These are phyloP conservation scores for Cyclaneusma minus DNA, from an alignment of 2,329 filamentous ascomycete species.

Conservation along the genomic window DNA sequence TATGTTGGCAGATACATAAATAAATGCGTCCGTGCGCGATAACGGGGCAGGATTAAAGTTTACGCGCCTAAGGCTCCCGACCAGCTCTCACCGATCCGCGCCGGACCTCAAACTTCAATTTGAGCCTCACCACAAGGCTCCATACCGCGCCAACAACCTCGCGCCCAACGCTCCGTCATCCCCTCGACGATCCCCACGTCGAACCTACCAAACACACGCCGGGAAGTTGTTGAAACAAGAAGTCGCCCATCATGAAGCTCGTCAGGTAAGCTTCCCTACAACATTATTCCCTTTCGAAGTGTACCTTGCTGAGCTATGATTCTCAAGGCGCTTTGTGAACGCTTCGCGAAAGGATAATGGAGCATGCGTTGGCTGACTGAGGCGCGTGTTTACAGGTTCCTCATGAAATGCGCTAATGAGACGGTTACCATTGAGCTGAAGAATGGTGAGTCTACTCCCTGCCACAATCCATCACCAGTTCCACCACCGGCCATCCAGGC, in stretches of 20 bases:
- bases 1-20: too few species aligned
- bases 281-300: constrained; percentile 11
- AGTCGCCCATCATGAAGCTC: constrained; percentile 71
- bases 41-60: too few species aligned
- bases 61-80: too few species aligned
- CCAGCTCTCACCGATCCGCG: too few species aligned
- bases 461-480: neutral
- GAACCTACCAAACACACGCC: too few species aligned
- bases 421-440: constrained; percentile 97
- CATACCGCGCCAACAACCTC: too few species aligned
- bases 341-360: constrained; percentile 4
- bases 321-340: constrained; percentile 21
- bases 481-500: neutral
- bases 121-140: too few species aligned
- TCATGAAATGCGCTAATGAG: constrained; percentile 99
- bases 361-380: constrained; percentile 12
- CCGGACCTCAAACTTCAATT: too few species aligned
- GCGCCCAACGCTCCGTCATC: too few species aligned
- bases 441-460: constrained; percentile 50
- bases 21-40: too few species aligned
- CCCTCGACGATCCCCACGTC: too few species aligned
- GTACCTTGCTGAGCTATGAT: constrained; percentile 29
- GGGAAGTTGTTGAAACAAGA: too few species aligned
- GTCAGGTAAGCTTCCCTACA: constrained; percentile 55
- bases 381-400: constrained; percentile 47